Conservation (phyloP, 371 early-diverging fungal genomes). For the Mucor piriformis region DNA sequence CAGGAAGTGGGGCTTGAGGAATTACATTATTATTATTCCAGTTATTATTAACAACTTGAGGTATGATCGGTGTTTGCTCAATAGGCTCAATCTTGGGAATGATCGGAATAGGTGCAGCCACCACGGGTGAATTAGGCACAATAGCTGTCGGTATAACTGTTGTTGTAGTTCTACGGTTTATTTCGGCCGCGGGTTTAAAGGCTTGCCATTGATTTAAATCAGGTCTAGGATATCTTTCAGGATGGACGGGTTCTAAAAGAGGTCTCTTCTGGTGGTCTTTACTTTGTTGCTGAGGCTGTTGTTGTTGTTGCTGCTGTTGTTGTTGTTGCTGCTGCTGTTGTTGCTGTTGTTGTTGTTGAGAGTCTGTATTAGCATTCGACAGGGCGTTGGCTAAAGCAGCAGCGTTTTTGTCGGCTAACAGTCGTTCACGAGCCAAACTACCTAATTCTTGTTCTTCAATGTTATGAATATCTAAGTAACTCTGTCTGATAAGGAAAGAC, state of each 20-base stretch:
- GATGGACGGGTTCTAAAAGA: constrained; percentile 70
- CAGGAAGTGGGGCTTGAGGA: constrained; percentile 49
- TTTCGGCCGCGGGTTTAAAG: constrained; percentile 58
- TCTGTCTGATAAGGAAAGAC: constrained; percentile 66
- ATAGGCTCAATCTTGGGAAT: background rate
- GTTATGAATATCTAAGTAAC: constrained; percentile 64
- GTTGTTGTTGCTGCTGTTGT: constrained; percentile 7
- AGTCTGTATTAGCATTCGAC: background rate
- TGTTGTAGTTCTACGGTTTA: background rate
- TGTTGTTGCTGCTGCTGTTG: background rate
- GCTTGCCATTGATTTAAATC: constrained; percentile 77
- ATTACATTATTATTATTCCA: constrained; percentile 1
- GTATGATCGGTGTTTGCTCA: constrained; percentile 11
- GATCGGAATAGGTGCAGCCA: constrained; percentile 4
- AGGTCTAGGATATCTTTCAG: constrained; percentile 77
- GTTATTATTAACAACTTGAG: background rate
- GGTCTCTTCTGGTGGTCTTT: constrained; percentile 48
- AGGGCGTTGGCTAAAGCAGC: background rate
- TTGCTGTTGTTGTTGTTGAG: background rate
- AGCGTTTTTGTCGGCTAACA: constrained; percentile 3
- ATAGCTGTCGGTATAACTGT: constrained; percentile 1
- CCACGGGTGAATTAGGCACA: constrained; percentile 7
- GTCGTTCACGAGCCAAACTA: constrained; percentile 15
- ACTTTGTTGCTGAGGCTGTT: constrained; percentile 6
- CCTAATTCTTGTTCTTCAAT: constrained; percentile 61